Percentiles rank a stretch among this genome's conserved stretches.
phyloP scores from a whole-genome alignment of 108 stramenopile species.

The Pseudonitzschia multiseries region DNA sequence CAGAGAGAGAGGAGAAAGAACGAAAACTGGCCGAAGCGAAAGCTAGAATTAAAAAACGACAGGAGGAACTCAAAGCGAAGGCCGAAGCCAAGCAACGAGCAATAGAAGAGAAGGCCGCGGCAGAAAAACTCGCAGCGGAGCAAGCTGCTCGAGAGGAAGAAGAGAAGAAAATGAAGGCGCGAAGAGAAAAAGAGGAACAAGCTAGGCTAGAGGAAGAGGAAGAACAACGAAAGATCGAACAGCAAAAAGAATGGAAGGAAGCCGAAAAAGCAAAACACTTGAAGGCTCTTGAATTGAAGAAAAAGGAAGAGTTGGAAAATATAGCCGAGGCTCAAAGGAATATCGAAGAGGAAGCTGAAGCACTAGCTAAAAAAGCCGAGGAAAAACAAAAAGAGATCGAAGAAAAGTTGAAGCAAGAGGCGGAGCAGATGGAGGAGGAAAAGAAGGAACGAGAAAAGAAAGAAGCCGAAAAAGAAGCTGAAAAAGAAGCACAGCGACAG shows the following conservation, averaged over 20 bases:
- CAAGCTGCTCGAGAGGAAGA: neutral
- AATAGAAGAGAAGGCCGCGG: neutral
- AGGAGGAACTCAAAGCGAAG: neutral
- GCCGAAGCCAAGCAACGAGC: neutral
- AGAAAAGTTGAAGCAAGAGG: neutral
- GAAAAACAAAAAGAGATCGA: neutral
- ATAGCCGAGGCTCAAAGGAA: neutral
- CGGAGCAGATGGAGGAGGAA: neutral
- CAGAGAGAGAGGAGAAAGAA: neutral
- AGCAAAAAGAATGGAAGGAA: neutral
- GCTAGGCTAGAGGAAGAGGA: neutral
- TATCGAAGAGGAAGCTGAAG: neutral
- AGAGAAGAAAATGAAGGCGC: neutral
- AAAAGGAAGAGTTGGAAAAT: neutral
- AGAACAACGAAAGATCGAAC: neutral
- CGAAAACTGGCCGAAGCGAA: neutral
- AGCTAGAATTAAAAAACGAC: neutral
- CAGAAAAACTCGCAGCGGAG: neutral
- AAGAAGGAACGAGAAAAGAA: neutral
- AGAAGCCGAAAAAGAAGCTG: constrained; percentile 5
- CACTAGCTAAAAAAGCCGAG: neutral
- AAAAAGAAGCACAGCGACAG: neutral
- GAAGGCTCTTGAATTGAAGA: neutral
- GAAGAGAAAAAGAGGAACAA: neutral
- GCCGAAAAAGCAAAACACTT: neutral